A percentile compares a stretch with the other conserved stretches of the same genome.
Evolutionary conservation across 2,329 filamentous ascomycete species (phyloP).

Genomic region (Phoma sp.): DNA sequence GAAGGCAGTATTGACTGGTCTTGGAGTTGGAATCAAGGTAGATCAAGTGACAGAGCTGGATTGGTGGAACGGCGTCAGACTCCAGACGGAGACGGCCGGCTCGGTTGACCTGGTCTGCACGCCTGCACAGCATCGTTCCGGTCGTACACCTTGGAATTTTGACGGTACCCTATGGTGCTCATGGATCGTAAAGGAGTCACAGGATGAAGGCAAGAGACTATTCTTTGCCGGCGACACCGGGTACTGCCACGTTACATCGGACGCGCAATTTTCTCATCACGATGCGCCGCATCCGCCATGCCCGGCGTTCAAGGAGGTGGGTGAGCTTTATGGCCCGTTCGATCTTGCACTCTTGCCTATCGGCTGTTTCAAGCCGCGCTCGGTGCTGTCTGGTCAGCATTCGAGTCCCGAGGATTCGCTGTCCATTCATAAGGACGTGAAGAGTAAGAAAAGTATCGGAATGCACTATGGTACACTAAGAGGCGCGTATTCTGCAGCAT

Average conservation of each 20-base stretch:
- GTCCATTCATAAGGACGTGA: constrained; percentile 55
- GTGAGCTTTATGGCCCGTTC: constrained; percentile 55
- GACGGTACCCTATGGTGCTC: constrained; percentile 56
- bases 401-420: constrained; percentile 56
- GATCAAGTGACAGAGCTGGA: constrained; percentile 55
- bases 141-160: constrained; percentile 49
- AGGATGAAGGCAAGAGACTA: constrained; percentile 41
- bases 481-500: constrained; percentile 52
- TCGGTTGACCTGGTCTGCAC: constrained; percentile 53
- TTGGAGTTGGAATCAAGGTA: constrained; percentile 46
- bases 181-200: constrained; percentile 49
- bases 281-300: constrained; percentile 50
- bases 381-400: constrained; percentile 54
- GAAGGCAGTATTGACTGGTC: constrained; percentile 45
- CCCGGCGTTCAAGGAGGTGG: constrained; percentile 57
- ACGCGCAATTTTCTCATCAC: constrained; percentile 39
- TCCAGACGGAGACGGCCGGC: constrained; percentile 44
- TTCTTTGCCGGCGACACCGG: constrained; percentile 60
- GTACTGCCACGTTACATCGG: constrained; percentile 49
- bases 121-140: constrained; percentile 57
- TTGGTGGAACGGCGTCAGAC: constrained; percentile 56
- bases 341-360: constrained; percentile 58
- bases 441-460: constrained; percentile 55
- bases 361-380: constrained; percentile 54
- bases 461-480: constrained; percentile 61